Evolutionary conservation across 2,329 filamentous ascomycete species (phyloP).

Genomic region (Xylaria sp.): DNA sequence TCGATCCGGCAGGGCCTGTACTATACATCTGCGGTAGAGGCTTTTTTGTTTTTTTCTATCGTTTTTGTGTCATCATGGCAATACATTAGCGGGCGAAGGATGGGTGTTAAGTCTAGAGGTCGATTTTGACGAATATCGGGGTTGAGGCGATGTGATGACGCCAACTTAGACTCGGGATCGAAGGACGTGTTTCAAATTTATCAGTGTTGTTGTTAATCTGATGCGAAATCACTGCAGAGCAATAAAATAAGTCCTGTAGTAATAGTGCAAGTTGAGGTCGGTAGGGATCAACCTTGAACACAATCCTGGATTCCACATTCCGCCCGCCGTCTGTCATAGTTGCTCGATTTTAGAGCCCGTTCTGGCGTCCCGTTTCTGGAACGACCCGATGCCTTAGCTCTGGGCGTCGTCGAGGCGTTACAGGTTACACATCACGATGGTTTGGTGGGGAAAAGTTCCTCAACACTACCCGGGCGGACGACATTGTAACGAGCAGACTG

Average conservation of each 20-base stretch:
- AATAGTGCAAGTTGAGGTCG: background rate
- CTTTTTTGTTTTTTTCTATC: background rate
- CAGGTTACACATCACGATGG: background rate
- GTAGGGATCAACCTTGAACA: slow-evolving; percentile 18
- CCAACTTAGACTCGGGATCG: too few species aligned
- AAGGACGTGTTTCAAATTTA: background rate
- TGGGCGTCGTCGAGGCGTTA: background rate
- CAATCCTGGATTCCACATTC: background rate
- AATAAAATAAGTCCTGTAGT: background rate
- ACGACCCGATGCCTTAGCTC: slow-evolving; percentile 5
- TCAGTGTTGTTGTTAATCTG: background rate
- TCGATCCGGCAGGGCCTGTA: background rate
- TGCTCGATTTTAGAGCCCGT: slow-evolving; percentile 9
- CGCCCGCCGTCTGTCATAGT: background rate
- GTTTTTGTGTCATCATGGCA: background rate
- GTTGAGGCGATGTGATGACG: background rate
- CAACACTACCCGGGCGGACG: too few species aligned
- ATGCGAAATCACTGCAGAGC: background rate
- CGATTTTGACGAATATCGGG: background rate
- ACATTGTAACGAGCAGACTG: too few species aligned
- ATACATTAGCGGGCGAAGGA: background rate
- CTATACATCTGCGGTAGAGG: background rate
- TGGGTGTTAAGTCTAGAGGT: background rate
- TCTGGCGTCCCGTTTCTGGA: slow-evolving; percentile 16
- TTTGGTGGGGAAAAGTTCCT: background rate